Evolutionary conservation across 768 basidiomycete species (phyloP).

Genomic region (Cyathus striatus): DNA sequence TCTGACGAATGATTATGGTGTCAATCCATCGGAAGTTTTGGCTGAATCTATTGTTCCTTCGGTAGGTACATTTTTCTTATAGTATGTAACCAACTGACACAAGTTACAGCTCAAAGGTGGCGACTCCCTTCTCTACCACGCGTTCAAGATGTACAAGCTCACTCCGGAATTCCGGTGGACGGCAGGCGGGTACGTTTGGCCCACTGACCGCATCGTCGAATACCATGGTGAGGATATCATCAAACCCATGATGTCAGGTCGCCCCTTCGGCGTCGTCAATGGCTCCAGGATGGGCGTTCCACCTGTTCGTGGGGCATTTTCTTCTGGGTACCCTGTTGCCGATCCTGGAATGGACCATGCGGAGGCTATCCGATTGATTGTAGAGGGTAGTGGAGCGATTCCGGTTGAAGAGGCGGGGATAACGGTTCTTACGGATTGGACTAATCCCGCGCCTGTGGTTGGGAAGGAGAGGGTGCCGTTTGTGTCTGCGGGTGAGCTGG

Average conservation of each 20-base stretch:
- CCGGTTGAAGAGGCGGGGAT: constrained; percentile 61
- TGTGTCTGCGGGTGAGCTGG: constrained; percentile 58
- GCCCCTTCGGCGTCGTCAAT: constrained; percentile 14
- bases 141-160: constrained; percentile 73
- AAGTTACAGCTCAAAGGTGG: constrained; percentile 76
- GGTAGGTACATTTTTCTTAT: too few species aligned
- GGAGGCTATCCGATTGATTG: constrained; percentile 42
- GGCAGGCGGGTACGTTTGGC: constrained; percentile 82
- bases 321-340: constrained; percentile 33
- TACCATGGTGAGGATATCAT: constrained; percentile 40
- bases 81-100: too few species aligned
- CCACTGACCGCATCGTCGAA: constrained; percentile 65
- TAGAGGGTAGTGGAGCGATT: constrained; percentile 67
- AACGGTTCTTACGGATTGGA: constrained; percentile 49
- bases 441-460: constrained; percentile 32
- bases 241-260: constrained; percentile 7
- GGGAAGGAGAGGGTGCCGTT: constrained; percentile 70
- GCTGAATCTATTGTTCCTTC: constrained; percentile 73
- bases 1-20: constrained; percentile 60
- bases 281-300: constrained; percentile 18
- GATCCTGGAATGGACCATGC: constrained; percentile 30
- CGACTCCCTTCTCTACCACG: constrained; percentile 71
- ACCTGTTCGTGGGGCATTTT: constrained; percentile 42
- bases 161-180: constrained; percentile 73
- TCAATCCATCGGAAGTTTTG: constrained; percentile 63